Evolutionary conservation across 2,329 filamentous ascomycete genomes (phyloP), one percentile per base, ranked within the genome.

Genomic region (Cladophialophora immunda): DNA sequence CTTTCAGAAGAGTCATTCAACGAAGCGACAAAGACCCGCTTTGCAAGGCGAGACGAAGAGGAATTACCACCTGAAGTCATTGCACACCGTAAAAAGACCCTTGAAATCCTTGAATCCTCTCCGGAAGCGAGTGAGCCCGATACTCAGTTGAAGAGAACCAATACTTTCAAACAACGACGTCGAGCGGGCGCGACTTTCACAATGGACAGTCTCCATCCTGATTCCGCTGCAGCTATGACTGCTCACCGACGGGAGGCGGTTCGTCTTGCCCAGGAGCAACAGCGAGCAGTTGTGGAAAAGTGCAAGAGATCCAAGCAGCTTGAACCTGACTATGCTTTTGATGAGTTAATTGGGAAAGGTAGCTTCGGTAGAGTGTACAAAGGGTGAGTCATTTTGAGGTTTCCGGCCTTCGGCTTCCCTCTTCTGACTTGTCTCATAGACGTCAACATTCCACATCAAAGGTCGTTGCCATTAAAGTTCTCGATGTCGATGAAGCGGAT

Each of bases 341-440:
- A 83, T 68, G 82, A 85, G 67, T 73, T 84, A 65, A 84, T 84
- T 58, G 82, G 82, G 4, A 84, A 84, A 71, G 82, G 82, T 19
- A 79, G 81, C 4, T 85, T 83, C 73, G 82, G 82, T 32, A 79
- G 82, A 69, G 82, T 85, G 11, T 85, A 83, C 75, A 83, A 83
- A 74, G 81, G 82, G 76, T 78, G 68, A 66, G 75, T 70, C 17
- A 19, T 30, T 30, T n/a, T 30, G 8, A 30, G 45, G 27, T 34
- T 50, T 17, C 41, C n/a, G 38, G 15, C 27, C 41, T 59, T 45
- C 15, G 25, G 11, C 13, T 50, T 34, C 30, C 25, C 52, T 36
- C 17, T 55, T 32, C 56, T 59, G 15, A 66, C 47, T 38, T 34
- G 5, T 50, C 9, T 54, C 29, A 52, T 57, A 75, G 74, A 30